A percentile compares a stretch with the other conserved stretches of the same genome.
Conservation (phyloP, 768 basidiomycete genomes). For the Mycena maculata region DNA sequence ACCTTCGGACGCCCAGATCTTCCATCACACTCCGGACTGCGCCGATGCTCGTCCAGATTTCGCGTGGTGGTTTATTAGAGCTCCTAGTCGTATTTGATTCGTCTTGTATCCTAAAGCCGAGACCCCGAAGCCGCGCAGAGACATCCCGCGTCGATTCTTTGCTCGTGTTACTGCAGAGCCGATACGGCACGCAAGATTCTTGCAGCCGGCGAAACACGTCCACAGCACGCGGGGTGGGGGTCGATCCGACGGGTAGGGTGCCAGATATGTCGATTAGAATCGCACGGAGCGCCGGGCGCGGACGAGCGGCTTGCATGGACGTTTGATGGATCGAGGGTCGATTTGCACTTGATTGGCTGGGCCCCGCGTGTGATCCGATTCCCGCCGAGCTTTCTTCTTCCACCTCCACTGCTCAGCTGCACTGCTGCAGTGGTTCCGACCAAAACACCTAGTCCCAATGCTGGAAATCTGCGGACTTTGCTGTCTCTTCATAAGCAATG, state of each 20-base stretch:
- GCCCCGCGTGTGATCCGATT: too few species aligned
- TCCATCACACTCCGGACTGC: conserved; percentile 62
- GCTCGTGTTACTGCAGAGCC: conserved; percentile 77
- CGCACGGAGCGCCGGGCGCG: conserved; percentile 56
- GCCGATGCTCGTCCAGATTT: conserved; percentile 75
- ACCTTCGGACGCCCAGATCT: conserved; percentile 56
- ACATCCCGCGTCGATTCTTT: conserved; percentile 67
- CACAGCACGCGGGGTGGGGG: conserved; percentile 61
- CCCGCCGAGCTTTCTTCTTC: too few species aligned
- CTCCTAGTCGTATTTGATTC: conserved; percentile 12
- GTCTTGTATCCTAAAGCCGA: conserved; percentile 61
- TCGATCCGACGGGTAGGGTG: conserved; percentile 67
- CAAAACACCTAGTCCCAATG: too few species aligned
- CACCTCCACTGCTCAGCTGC: too few species aligned
- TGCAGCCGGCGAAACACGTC: conserved; percentile 55
- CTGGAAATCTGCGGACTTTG: too few species aligned
- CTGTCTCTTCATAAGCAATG: too few species aligned
- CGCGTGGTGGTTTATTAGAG: conserved; percentile 27
- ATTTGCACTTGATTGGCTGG: too few species aligned
- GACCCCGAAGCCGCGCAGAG: conserved; percentile 52
- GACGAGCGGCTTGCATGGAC: conserved; percentile 14
- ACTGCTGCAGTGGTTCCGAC: too few species aligned
- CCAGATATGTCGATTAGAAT: conserved; percentile 77
- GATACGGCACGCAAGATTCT: conserved; percentile 52
- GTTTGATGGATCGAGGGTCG: too few species aligned